A percentile compares a stretch with the other conserved stretches of the same genome.
These are phyloP conservation scores for Dryas octopetala DNA, from an alignment of 306 rosid species.

Conservation along the genomic window DNA sequence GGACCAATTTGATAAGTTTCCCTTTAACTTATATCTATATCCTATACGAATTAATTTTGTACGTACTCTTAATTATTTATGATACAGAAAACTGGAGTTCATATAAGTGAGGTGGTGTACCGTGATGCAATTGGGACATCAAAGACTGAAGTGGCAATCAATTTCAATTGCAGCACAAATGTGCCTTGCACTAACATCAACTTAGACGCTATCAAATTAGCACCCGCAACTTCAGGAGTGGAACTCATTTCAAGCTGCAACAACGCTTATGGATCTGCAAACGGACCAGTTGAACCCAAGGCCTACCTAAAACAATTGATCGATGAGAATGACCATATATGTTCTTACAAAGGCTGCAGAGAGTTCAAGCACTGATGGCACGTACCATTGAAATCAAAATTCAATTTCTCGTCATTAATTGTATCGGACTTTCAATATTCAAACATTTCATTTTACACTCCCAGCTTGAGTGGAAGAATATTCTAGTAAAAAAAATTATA, in stretches of 20 bases:
- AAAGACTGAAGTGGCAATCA: background rate
- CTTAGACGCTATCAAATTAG: background rate
- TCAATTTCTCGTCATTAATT: too few species aligned
- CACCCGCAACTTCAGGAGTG: background rate
- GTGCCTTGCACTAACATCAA: constrained; percentile 14
- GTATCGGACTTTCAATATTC: too few species aligned
- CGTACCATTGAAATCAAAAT: too few species aligned
- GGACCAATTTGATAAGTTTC: too few species aligned
- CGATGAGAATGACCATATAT: too few species aligned
- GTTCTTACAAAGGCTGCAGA: too few species aligned
- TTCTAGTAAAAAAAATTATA: too few species aligned
- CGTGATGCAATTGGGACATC: background rate
- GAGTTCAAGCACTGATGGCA: too few species aligned
- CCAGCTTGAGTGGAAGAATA: too few species aligned
- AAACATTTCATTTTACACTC: too few species aligned
- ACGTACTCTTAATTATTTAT: background rate
- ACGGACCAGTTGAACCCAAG: constrained; percentile 3
- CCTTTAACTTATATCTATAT: too few species aligned
- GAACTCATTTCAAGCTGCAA: constrained; percentile 9
- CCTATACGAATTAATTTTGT: background rate
- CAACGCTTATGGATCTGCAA: background rate
- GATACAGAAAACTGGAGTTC: constrained; percentile 1
- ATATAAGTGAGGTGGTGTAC: background rate
- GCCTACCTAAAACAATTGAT: background rate
- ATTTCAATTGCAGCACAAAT: constrained; percentile 12